phyloP scores from a whole-genome alignment of 441 rosid species.

The Adansonia grandidieri region DNA sequence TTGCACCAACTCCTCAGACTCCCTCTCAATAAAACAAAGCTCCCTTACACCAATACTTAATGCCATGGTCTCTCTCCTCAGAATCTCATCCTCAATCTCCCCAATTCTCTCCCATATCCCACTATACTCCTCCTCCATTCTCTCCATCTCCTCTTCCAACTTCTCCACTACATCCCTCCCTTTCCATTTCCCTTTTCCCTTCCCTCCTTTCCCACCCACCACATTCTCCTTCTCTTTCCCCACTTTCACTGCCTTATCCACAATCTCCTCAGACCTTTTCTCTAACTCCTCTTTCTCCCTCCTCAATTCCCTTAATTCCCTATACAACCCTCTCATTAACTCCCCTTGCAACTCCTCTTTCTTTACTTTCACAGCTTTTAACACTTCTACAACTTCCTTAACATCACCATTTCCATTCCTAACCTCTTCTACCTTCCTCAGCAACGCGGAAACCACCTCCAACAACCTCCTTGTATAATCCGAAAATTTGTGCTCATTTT shows the following conservation, averaged over 20 bases:
- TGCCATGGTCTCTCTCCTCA: slow-evolving; percentile 62
- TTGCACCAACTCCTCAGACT: slow-evolving; percentile 75
- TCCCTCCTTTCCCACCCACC: slow-evolving; percentile 33
- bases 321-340: slow-evolving; percentile 62
- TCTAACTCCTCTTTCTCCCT: slow-evolving; percentile 52
- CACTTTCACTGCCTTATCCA: slow-evolving; percentile 47
- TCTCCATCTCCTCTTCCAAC: slow-evolving; percentile 50
- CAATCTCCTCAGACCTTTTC: slow-evolving; percentile 53
- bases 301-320: slow-evolving; percentile 51
- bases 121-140: slow-evolving; percentile 64
- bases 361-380: slow-evolving; percentile 59
- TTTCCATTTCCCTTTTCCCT: slow-evolving; percentile 38
- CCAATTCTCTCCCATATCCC: slow-evolving; percentile 70
- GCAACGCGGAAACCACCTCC: slow-evolving; percentile 59
- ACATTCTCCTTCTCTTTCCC: slow-evolving; percentile 47
- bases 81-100: slow-evolving; percentile 61
- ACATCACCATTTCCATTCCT: slow-evolving; percentile 58
- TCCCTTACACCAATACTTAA: slow-evolving; percentile 81
- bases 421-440: slow-evolving; percentile 59
- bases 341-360: slow-evolving; percentile 65
- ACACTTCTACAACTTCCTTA: slow-evolving; percentile 44
- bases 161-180: slow-evolving; percentile 34
- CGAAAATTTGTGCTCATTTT: slow-evolving; percentile 58
- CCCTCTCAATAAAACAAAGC: slow-evolving; percentile 80
- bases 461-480: slow-evolving; percentile 60